These are phyloP conservation scores for Staphylotrichum longicolle DNA, from an alignment of 495 filamentous ascomycete species.

Conservation along the genomic window DNA sequence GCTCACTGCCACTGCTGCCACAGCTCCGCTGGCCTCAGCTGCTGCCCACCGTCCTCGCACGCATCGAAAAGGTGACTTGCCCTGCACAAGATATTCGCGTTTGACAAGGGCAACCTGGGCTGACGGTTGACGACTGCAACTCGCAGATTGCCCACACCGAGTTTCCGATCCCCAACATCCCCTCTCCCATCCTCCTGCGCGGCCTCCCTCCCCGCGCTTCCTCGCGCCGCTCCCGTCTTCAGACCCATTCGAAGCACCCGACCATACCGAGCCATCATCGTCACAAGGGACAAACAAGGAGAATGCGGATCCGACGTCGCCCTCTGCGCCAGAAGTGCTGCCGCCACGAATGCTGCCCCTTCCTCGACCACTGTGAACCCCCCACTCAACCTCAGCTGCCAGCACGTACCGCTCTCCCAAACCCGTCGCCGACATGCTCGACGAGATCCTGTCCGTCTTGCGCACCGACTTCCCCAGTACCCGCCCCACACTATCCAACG, in stretches of 20 bases:
- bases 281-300: slow-evolving; percentile 52
- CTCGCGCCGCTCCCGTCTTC: slow-evolving; percentile 47
- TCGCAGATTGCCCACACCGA: slow-evolving; percentile 41
- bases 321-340: slow-evolving; percentile 11
- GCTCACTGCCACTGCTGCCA: slow-evolving; percentile 14
- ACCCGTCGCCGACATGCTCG: slow-evolving; percentile 60
- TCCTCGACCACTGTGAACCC: slow-evolving; percentile 18
- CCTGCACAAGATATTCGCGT: not conserved
- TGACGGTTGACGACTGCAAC: not conserved
- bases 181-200: slow-evolving; percentile 32
- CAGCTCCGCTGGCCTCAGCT: slow-evolving; percentile 45
- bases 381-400: slow-evolving; percentile 19
- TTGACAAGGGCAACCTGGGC: not conserved
- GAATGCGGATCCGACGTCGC: slow-evolving; percentile 37
- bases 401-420: slow-evolving; percentile 50
- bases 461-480: slow-evolving; percentile 62
- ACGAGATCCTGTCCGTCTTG: slow-evolving; percentile 66
- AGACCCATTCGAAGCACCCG: slow-evolving; percentile 47
- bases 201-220: slow-evolving; percentile 43
- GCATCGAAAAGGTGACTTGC: slow-evolving; percentile 40
- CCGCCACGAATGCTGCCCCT: not conserved
- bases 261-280: slow-evolving; percentile 38
- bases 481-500: slow-evolving; percentile 94
- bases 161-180: slow-evolving; percentile 46
- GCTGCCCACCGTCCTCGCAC: slow-evolving; percentile 37